Base-by-base conservation (phyloP, 179 eudicot species). In the Corrigiola litoralis region DNA sequence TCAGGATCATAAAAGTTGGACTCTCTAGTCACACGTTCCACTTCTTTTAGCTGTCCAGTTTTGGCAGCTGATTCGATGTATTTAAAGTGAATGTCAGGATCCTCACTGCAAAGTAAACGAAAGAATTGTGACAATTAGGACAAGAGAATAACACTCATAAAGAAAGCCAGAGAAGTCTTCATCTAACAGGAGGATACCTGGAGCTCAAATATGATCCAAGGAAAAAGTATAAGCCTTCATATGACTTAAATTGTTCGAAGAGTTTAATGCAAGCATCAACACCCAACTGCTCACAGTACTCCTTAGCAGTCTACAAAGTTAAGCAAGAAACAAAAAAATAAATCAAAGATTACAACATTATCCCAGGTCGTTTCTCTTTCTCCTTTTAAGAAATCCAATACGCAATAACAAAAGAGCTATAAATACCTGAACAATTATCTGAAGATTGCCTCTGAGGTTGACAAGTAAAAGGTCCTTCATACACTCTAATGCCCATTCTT, bases 401-500 rank as follows among this genome's bases (percentile, higher is more conserved):
- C 9, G 24, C n/a, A 51, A 34, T 9, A 17, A 14, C 8, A 40
- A 29, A 42, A 37, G 29, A 28, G 47, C 13, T 12, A 47, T 23
- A 25, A 24, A 40, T 79, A 90, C 97, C 95, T 90, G 97, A 55
- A 90, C 97, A 81, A 90, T 90, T 67, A 90, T 90, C 77, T 90
- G 97, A 66, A 90, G 92, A 74, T 90, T 90, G 71, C 90, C 95
- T 75, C 92, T 82, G 27, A 90, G 80, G 77, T 88, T 90, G 66
- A 88, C 95, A 73, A 90, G 75, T 53, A 90, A 67, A 60, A 90
- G 97, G 67, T 90, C 97, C 75, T 90, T 90, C 97, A 90, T 90
- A 80, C 97, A 90, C 80, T 90, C 97, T 36, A 90, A 71, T 14
- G 97, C 97, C 97, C 97, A 90, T 69, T 90, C 97, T 41, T 70